phyloP scores from a whole-genome alignment of 768 basidiomycete species.

The Saitozyma podzolica region DNA sequence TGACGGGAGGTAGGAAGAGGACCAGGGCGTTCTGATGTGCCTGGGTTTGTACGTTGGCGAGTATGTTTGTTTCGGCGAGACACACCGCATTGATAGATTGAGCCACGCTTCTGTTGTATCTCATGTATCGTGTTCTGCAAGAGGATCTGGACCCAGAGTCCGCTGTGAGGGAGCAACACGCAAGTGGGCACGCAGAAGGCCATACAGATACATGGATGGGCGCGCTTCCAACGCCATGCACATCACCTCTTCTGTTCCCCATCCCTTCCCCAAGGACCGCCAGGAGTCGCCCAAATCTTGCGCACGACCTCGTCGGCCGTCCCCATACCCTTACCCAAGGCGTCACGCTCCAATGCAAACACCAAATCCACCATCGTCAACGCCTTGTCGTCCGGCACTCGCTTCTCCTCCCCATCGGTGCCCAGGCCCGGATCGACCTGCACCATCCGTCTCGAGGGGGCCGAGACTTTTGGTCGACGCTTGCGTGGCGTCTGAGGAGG shows the following conservation, averaged over 20 bases:
- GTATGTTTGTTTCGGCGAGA: neutral
- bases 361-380: slow-evolving; percentile 40
- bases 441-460: slow-evolving; percentile 13
- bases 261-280: slow-evolving; percentile 35
- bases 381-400: slow-evolving; percentile 36
- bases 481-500: neutral
- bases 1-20: neutral
- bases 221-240: no score
- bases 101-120: no score
- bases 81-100: no score
- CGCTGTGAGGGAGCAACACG: no score
- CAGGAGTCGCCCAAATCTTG: slow-evolving; percentile 22
- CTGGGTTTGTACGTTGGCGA: neutral
- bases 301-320: slow-evolving; percentile 28
- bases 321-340: slow-evolving; percentile 25
- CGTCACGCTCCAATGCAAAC: slow-evolving; percentile 40
- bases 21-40: neutral
- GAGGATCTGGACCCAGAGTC: no score
- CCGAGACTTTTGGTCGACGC: slow-evolving; percentile 5
- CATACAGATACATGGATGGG: no score
- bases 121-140: no score
- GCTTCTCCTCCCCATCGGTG: slow-evolving; percentile 18
- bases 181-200: no score
- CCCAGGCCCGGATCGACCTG: slow-evolving; percentile 1
- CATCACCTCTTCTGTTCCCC: neutral